Conservation (phyloP, 495 filamentous ascomycete genomes). For the Lepidopterella palustris region DNA sequence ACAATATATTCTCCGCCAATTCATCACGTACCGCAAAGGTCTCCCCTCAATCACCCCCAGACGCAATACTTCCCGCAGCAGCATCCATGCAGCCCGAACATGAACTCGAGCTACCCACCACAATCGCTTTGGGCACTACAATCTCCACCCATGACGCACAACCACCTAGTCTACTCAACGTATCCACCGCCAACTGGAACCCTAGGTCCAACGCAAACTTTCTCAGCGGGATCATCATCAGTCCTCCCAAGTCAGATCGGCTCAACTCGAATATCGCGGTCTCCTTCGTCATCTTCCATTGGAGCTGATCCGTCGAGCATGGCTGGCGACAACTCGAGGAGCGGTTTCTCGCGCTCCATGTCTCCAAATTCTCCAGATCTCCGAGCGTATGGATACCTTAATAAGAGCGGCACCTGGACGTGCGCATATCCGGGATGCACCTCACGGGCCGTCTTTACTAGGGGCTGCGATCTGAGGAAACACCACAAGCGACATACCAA, state of each 20-base stretch:
- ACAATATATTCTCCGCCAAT: slow-evolving; percentile 24
- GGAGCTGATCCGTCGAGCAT: slow-evolving; percentile 7
- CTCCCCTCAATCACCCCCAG: slow-evolving; percentile 5
- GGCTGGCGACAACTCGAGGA: slow-evolving; percentile 5
- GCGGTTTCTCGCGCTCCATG: slow-evolving; percentile 21
- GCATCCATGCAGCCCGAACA: slow-evolving; percentile 8
- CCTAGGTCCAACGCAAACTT: not conserved
- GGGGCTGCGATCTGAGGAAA: slow-evolving; percentile 59
- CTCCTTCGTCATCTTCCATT: slow-evolving; percentile 19
- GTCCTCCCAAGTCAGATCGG: slow-evolving; percentile 4
- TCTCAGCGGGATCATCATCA: slow-evolving; percentile 8
- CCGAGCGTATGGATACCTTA: slow-evolving; percentile 32
- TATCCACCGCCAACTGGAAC: slow-evolving; percentile 21
- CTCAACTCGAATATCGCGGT: slow-evolving; percentile 14
- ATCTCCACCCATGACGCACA: slow-evolving; percentile 5
- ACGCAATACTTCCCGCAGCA: slow-evolving; percentile 13
- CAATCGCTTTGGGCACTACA: slow-evolving; percentile 21
- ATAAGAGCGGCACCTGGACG: slow-evolving; percentile 46
- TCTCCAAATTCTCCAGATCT: slow-evolving; percentile 35
- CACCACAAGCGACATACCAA: slow-evolving; percentile 59
- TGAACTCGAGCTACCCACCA: slow-evolving; percentile 18
- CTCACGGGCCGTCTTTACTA: slow-evolving; percentile 49
- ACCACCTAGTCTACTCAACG: slow-evolving; percentile 10
- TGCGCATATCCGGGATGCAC: slow-evolving; percentile 54
- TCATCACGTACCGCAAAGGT: slow-evolving; percentile 17